Percentiles rank a stretch among this genome's conserved stretches.
phyloP scores from a whole-genome alignment of 2,329 filamentous ascomycete species.

The Fusarium liriodendri region DNA sequence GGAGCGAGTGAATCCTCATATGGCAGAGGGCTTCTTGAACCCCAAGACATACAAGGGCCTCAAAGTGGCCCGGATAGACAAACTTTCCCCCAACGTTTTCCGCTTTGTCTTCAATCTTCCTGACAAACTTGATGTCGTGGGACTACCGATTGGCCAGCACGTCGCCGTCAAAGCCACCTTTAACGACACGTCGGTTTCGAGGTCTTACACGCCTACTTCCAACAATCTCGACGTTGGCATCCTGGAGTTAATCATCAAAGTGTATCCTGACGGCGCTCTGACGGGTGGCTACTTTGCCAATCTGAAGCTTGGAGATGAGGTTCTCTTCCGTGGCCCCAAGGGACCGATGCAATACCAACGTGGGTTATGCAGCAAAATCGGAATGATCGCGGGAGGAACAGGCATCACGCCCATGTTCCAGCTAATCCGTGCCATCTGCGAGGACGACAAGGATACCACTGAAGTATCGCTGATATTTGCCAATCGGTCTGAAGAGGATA shows the following conservation, averaged over 20 bases:
- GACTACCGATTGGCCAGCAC: slow-evolving; percentile 68
- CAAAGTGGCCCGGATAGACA: slow-evolving; percentile 54
- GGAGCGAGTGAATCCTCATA: slow-evolving; percentile 23
- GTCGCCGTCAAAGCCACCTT: slow-evolving; percentile 62
- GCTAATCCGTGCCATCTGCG: slow-evolving; percentile 71
- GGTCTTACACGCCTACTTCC: slow-evolving; percentile 67
- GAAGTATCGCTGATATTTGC: slow-evolving; percentile 68
- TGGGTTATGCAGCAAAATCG: slow-evolving; percentile 56
- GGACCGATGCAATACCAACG: slow-evolving; percentile 65
- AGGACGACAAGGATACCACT: slow-evolving; percentile 68
- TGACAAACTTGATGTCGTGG: slow-evolving; percentile 56
- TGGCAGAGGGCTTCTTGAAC: slow-evolving; percentile 59
- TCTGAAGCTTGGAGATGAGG: slow-evolving; percentile 60
- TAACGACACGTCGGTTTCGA: slow-evolving; percentile 56
- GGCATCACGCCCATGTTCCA: slow-evolving; percentile 57
- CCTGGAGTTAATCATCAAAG: slow-evolving; percentile 63
- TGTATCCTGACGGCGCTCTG: slow-evolving; percentile 62
- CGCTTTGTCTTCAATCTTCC: slow-evolving; percentile 60
- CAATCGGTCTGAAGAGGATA: slow-evolving; percentile 68
- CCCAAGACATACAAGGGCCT: slow-evolving; percentile 60
- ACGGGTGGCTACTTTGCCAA: slow-evolving; percentile 60
- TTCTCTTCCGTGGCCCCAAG: slow-evolving; percentile 66
- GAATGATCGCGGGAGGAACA: slow-evolving; percentile 64
- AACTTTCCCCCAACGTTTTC: slow-evolving; percentile 57
- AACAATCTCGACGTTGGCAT: slow-evolving; percentile 61